A percentile compares a stretch with the other conserved stretches of the same genome.
These are phyloP conservation scores for Fraxinus platypoda DNA, from an alignment of 305 asterid genomes.

Conservation along the genomic window DNA sequence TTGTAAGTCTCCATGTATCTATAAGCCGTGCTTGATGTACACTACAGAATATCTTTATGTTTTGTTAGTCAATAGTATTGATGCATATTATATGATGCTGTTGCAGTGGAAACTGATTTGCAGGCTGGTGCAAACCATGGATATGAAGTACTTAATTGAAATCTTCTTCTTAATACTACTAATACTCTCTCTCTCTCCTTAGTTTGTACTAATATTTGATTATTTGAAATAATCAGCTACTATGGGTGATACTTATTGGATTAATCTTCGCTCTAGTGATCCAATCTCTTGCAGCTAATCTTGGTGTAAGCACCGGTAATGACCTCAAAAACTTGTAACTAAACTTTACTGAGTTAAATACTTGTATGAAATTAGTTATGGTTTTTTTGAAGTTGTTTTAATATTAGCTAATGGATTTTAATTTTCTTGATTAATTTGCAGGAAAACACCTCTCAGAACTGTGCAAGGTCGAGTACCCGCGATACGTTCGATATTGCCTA, in stretches of 20 bases:
- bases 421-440: constrained; percentile 14
- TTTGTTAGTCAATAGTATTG: neutral
- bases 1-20: constrained; percentile 34
- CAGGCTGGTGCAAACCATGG: constrained; percentile 95
- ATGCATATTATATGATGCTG: neutral
- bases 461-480: constrained; percentile 85
- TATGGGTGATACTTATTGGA: constrained; percentile 90
- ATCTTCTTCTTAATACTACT: neutral
- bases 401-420: neutral
- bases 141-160: constrained; percentile 50
- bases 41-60: neutral
- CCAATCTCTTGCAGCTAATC: constrained; percentile 95
- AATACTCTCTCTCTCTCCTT: neutral
- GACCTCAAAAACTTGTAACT: neutral
- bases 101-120: constrained; percentile 88
- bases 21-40: neutral
- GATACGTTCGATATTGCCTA: constrained; percentile 56
- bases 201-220: neutral
- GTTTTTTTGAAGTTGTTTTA: neutral
- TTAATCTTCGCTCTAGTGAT: constrained; percentile 79
- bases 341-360: neutral
- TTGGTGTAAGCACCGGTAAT: constrained; percentile 86
- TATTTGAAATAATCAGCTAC: constrained; percentile 44
- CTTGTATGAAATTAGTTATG: neutral
- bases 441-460: constrained; percentile 78